Percentiles rank a stretch among this genome's conserved stretches.
These are phyloP conservation scores for Pulveroboletus frians DNA, from an alignment of 768 basidiomycete genomes.

Conservation along the genomic window DNA sequence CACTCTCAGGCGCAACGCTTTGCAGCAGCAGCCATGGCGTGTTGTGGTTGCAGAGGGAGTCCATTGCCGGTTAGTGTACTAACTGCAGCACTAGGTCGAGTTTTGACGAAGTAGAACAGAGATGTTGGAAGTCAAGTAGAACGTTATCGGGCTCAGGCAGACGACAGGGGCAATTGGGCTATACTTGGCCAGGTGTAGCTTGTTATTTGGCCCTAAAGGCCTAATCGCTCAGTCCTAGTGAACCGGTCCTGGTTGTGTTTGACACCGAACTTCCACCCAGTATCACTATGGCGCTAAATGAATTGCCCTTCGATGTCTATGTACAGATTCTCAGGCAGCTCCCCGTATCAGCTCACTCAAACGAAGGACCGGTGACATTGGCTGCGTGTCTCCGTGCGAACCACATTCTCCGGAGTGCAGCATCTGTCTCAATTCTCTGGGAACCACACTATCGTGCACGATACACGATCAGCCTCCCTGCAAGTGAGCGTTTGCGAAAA, in stretches of 20 bases:
- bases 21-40: no score
- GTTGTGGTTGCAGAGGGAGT: no score
- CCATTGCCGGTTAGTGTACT: no score
- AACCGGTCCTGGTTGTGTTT: background rate
- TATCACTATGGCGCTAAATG: conserved; percentile 16
- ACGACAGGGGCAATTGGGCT: no score
- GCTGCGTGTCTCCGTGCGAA: conserved; percentile 37
- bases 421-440: conserved; percentile 43
- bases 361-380: conserved; percentile 32
- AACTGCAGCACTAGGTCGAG: no score
- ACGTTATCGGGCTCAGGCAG: no score
- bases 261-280: background rate
- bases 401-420: conserved; percentile 40
- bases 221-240: no score
- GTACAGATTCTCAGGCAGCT: conserved; percentile 34
- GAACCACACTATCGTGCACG: conserved; percentile 46
- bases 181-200: no score
- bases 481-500: conserved; percentile 34
- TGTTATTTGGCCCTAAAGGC: no score
- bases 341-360: conserved; percentile 21
- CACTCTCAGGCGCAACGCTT: no score
- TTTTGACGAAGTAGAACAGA: no score
- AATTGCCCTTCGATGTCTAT: conserved; percentile 34
- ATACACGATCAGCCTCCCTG: conserved; percentile 39
- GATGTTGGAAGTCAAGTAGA: no score